Evolutionary conservation across 306 rosid genomes (phyloP), one percentile per base, ranked within the genome.

Genomic region (Dicorynia guianensis): DNA sequence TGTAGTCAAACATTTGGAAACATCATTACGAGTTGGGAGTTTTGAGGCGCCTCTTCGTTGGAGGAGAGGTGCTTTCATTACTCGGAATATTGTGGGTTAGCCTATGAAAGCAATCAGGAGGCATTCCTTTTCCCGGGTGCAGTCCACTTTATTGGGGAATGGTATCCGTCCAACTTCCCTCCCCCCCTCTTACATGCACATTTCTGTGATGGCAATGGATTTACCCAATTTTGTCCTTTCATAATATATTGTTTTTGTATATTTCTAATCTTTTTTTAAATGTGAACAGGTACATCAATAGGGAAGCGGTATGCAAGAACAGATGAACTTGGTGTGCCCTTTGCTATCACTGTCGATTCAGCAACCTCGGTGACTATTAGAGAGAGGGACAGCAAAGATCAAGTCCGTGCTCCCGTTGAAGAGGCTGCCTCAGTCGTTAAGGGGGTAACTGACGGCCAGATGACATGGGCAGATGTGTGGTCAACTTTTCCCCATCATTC

Each of bases 261-360:
- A 25, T 25, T 25, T 25, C 56, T 50, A 2, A 8, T 60, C 20
- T 11, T 55, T 20, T 20, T 12, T 5, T 34, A 75, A 67, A 63
- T 76, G 71, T 63, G 49, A n/a, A 40, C 48, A 92, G 96, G 98
- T 46, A 92, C 93, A 53, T 92, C 99, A 0, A 96, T 96, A 0
- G 99, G 94, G 38, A 96, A 88, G 76, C 82, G 96, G 13, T 96
- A 92, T 39, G 98, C 97, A 4, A 78, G 99, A 50, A 90, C 98
- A 6, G 97, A 96, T 72, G 97, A 96, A 59, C 90, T 96, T 18
- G 99, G 96, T 4, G 98, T 92, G 19, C 99, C 97, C 2, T 91
- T 94, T 75, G 93, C 92, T 4, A 74, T 92, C 75, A 88, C 96
- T 0, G 92, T 94, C 1, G 98, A 94, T 87, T 85, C 96, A 3